Evolutionary conservation across 2,329 filamentous ascomycete species (phyloP).

Genomic region (Pyrenochaeta sp.): DNA sequence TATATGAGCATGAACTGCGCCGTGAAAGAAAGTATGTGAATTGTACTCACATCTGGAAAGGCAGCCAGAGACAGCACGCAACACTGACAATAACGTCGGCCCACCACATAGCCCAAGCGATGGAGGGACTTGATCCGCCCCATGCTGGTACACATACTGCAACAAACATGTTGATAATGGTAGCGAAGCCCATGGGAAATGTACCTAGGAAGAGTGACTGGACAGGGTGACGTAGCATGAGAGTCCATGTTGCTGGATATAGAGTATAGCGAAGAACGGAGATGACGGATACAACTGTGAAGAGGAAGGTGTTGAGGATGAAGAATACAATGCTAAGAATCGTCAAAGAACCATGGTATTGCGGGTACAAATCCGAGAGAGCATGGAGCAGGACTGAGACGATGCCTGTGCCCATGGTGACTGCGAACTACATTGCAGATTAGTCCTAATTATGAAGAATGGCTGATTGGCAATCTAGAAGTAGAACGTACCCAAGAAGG

Average conservation of each 20-base stretch:
- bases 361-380: constrained; percentile 63
- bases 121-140: constrained; percentile 60
- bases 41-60: constrained; percentile 35
- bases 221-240: constrained; percentile 72
- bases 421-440: constrained; percentile 23
- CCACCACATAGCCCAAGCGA: constrained; percentile 61
- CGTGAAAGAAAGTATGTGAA: neutral
- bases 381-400: constrained; percentile 66
- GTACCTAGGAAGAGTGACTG: constrained; percentile 74
- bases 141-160: constrained; percentile 66
- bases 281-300: constrained; percentile 62
- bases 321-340: constrained; percentile 69
- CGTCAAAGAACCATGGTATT: constrained; percentile 56
- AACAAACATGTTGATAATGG: constrained; percentile 72
- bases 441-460: neutral
- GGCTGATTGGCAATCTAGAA: neutral
- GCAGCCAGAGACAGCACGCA: constrained; percentile 47
- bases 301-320: constrained; percentile 64
- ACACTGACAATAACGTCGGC: constrained; percentile 56
- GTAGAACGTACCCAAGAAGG: constrained; percentile 42
- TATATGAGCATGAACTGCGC: neutral
- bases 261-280: constrained; percentile 68
- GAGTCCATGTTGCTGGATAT: constrained; percentile 70
- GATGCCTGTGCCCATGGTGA: constrained; percentile 40
- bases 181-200: constrained; percentile 73